Conservation (phyloP, 441 rosid species). For the Gossypium trilobum region DNA sequence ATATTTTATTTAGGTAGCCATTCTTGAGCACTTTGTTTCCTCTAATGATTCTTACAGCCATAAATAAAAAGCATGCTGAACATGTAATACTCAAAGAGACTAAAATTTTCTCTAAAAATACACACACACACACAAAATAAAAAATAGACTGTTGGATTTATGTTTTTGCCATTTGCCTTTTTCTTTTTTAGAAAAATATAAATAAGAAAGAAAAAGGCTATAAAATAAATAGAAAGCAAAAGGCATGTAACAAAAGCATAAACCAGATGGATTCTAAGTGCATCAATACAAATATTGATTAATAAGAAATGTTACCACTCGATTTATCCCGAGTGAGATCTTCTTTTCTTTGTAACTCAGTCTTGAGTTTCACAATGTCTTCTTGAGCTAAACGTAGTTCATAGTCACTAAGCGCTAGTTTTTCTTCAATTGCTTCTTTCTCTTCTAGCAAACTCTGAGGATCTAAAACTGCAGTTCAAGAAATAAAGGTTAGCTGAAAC, state of each 20-base stretch:
- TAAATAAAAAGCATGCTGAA: neutral
- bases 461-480: constrained; percentile 62
- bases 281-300: neutral
- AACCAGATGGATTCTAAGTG: neutral
- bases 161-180: neutral
- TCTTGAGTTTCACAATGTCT: constrained; percentile 62
- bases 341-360: constrained; percentile 57
- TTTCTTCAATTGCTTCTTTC: constrained; percentile 71
- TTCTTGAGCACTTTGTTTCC: constrained; percentile 6
- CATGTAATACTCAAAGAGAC: too few species aligned
- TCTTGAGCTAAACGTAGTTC: constrained; percentile 87
- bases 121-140: too few species aligned
- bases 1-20: neutral
- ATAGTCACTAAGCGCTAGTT: constrained; percentile 68
- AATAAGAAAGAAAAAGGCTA: neutral
- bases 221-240: neutral
- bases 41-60: constrained; percentile 8
- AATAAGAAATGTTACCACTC: constrained; percentile 37
- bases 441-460: constrained; percentile 86
- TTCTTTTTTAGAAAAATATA: neutral
- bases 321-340: constrained; percentile 34
- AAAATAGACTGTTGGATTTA: neutral
- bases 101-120: too few species aligned
- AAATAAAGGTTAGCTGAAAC: constrained; percentile 12
- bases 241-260: neutral